A percentile compares a stretch with the other conserved stretches of the same genome.
These are phyloP conservation scores for Phragmites australis DNA, from an alignment of 176 grass and related monocot genomes.

Conservation along the genomic window DNA sequence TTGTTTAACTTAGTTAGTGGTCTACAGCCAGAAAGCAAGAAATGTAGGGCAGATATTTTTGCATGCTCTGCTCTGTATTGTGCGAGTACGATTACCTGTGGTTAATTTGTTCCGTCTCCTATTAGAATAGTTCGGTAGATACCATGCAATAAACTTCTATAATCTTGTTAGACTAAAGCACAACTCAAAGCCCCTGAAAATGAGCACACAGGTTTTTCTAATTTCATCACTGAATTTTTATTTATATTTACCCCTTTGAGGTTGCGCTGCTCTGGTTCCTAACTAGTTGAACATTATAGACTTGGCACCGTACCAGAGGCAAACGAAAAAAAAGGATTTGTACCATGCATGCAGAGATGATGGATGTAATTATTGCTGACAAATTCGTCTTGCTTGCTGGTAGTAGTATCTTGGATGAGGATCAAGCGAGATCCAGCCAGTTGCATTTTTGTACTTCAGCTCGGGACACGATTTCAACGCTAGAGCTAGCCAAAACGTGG, in stretches of 20 bases:
- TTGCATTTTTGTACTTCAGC: slow-evolving; percentile 14
- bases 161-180: neutral
- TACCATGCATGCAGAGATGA: neutral
- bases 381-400: neutral
- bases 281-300: neutral
- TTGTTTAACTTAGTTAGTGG: slow-evolving; percentile 44
- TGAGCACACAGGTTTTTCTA: too few relatives aligned
- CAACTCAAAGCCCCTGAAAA: neutral
- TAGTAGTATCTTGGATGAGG: neutral
- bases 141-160: too few relatives aligned
- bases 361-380: neutral
- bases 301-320: neutral
- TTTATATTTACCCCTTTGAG: too few relatives aligned
- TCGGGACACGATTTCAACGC: slow-evolving; percentile 2
- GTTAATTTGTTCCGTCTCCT: too few relatives aligned
- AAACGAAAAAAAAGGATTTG: neutral
- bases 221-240: too few relatives aligned
- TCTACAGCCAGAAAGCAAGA: slow-evolving; percentile 36
- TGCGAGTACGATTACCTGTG: neutral
- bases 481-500: slow-evolving; percentile 27
- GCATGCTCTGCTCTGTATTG: neutral
- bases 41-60: neutral
- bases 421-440: slow-evolving; percentile 32
- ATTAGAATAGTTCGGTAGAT: too few relatives aligned
- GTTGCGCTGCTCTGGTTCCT: neutral